Evolutionary conservation across 768 basidiomycete species (phyloP).

Genomic region (Obba rivulosa): DNA sequence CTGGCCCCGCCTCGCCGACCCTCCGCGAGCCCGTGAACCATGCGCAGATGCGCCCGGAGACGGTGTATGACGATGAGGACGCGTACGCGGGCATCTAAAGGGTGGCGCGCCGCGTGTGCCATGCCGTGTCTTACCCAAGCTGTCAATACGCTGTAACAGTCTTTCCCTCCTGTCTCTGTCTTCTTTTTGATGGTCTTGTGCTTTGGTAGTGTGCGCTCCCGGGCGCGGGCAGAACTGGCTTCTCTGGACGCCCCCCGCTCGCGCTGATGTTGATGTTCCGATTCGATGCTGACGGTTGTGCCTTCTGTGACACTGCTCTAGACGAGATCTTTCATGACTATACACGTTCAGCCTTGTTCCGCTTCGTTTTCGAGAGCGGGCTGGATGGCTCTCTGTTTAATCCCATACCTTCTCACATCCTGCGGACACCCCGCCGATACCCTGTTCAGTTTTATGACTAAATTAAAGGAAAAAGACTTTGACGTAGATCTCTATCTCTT

Average conservation of each 20-base stretch:
- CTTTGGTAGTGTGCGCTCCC: conserved; percentile 3
- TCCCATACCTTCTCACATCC: too few species aligned
- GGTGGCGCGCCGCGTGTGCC: not conserved
- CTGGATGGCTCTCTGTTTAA: too few species aligned
- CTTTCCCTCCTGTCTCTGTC: not conserved
- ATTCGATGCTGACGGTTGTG: too few species aligned
- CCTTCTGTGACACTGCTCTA: too few species aligned
- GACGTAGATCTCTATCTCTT: too few species aligned
- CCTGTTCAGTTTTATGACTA: too few species aligned
- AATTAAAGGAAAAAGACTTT: too few species aligned
- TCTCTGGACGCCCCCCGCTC: conserved; percentile 15
- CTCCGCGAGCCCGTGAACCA: not conserved
- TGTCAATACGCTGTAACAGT: not conserved
- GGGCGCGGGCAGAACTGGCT: conserved; percentile 21
- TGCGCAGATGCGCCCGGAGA: conserved; percentile 38
- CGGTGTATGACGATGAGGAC: conserved; percentile 59
- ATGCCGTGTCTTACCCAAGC: not conserved
- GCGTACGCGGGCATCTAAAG: conserved; percentile 69
- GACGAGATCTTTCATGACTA: too few species aligned
- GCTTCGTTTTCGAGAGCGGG: too few species aligned
- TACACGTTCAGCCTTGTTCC: too few species aligned
- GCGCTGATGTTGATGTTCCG: too few species aligned
- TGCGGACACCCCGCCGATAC: too few species aligned
- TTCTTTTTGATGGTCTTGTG: not conserved
- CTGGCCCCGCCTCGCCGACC: conserved; percentile 2